Evolutionary conservation across 768 basidiomycete species (phyloP).

Genomic region (Lactarius indigo): DNA sequence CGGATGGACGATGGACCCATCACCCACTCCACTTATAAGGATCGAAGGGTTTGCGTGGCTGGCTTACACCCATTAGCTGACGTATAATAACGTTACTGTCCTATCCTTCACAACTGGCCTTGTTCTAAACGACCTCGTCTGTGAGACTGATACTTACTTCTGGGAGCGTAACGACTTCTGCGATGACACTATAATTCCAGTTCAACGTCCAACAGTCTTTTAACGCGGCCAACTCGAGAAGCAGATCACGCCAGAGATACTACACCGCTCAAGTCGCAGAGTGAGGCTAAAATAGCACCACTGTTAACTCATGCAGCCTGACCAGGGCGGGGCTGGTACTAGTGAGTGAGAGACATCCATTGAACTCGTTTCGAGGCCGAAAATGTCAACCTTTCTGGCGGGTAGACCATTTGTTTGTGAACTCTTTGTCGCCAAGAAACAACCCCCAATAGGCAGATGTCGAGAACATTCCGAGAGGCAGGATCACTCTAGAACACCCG

Average conservation of each 20-base stretch:
- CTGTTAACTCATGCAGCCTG: no score
- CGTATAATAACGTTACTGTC: no score
- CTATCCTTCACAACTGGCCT: not conserved
- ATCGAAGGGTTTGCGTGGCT: not conserved
- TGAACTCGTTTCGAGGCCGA: no score
- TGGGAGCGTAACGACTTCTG: no score
- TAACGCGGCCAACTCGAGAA: not conserved
- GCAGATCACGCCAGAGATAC: not conserved
- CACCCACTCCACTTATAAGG: not conserved
- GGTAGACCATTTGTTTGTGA: not conserved
- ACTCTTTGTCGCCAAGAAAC: not conserved
- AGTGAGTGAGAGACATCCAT: no score
- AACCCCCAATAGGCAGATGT: not conserved
- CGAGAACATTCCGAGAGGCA: not conserved
- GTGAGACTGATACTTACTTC: not conserved
- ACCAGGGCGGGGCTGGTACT: no score
- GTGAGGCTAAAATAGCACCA: no score
- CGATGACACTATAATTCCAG: no score
- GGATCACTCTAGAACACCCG: not conserved
- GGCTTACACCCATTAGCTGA: not conserved
- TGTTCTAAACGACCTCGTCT: not conserved
- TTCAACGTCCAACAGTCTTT: not conserved
- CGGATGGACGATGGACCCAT: no score
- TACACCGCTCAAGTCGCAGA: no score
- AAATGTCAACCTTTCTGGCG: no score